These are phyloP conservation scores for Ustilago vetiveriae DNA, from an alignment of 1,284 basidiomycete species.

Conservation along the genomic window DNA sequence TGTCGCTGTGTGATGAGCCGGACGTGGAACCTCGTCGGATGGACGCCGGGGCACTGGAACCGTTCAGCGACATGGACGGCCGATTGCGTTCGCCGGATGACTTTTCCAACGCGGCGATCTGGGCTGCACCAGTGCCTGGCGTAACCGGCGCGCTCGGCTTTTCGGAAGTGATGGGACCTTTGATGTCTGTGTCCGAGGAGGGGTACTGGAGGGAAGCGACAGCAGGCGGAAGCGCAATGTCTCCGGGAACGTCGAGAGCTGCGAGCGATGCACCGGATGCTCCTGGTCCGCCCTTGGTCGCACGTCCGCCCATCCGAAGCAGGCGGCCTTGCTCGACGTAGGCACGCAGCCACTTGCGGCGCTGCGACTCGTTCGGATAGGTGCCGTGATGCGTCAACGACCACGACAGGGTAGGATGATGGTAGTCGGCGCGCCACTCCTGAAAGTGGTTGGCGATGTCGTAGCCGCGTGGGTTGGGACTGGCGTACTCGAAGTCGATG, in stretches of 20 bases:
- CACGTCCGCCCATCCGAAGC: slow-evolving; percentile 48
- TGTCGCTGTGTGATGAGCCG: slow-evolving; percentile 1
- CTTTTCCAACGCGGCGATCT: slow-evolving; percentile 39
- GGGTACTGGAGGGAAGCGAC: slow-evolving; percentile 29
- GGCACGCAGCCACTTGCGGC: slow-evolving; percentile 62
- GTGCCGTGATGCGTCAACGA: slow-evolving; percentile 53
- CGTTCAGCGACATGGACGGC: slow-evolving; percentile 18
- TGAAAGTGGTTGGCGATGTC: slow-evolving; percentile 66
- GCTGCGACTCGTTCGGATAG: slow-evolving; percentile 56
- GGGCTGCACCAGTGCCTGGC: slow-evolving; percentile 37
- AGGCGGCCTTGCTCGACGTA: slow-evolving; percentile 64
- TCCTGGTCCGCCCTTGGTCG: slow-evolving; percentile 18
- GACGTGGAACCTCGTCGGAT: slow-evolving; percentile 5
- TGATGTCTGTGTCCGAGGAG: slow-evolving; percentile 16
- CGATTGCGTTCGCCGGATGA: slow-evolving; percentile 36
- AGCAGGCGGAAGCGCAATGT: slow-evolving; percentile 49
- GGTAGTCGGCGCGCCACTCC: slow-evolving; percentile 64
- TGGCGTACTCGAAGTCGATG: slow-evolving; percentile 65
- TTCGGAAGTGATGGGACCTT: slow-evolving; percentile 37
- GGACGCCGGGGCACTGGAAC: slow-evolving; percentile 12
- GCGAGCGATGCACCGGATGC: slow-evolving; percentile 9
- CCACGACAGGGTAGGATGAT: slow-evolving; percentile 56
- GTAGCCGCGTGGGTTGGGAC: slow-evolving; percentile 60
- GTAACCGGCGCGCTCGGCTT: slow-evolving; percentile 32
- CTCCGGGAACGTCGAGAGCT: slow-evolving; percentile 25